These are phyloP conservation scores for Camelina neglecta DNA, from an alignment of 345 rosid species.

Conservation along the genomic window DNA sequence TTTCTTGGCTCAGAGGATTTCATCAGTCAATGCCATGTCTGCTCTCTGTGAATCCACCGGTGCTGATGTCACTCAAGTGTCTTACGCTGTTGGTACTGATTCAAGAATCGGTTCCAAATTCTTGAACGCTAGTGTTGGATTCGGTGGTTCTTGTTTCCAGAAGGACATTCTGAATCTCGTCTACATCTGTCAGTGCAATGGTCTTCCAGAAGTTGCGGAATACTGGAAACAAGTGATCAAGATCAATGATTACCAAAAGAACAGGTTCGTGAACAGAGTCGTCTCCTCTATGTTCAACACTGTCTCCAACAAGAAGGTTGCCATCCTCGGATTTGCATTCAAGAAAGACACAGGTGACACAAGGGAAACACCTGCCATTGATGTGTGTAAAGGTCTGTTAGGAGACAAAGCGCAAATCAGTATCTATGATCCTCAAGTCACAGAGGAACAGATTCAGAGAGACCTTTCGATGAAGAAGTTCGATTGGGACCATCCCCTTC, in stretches of 20 bases:
- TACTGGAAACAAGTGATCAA: constrained; percentile 97
- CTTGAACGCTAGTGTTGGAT: constrained; percentile 88
- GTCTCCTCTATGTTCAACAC: constrained; percentile 93
- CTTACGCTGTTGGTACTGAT: constrained; percentile 86
- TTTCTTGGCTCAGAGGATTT: constrained; percentile 91
- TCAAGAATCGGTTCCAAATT: constrained; percentile 87
- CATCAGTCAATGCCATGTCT: constrained; percentile 93
- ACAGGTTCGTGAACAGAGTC: constrained; percentile 81
- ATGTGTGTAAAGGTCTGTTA: constrained; percentile 90
- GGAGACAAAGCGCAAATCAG: constrained; percentile 85
- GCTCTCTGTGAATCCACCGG: constrained; percentile 92
- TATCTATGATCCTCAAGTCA: constrained; percentile 90
- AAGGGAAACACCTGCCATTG: constrained; percentile 90
- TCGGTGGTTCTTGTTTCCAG: constrained; percentile 92
- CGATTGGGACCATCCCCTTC: constrained; percentile 94
- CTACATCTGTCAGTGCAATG: constrained; percentile 92
- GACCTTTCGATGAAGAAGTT: constrained; percentile 91
- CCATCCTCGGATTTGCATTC: constrained; percentile 82
- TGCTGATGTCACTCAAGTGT: constrained; percentile 76
- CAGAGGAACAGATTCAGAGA: constrained; percentile 87
- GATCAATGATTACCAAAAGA: constrained; percentile 90
- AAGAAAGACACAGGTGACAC: constrained; percentile 96
- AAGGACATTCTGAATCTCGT: constrained; percentile 87
- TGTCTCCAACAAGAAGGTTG: constrained; percentile 81
- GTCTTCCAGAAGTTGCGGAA: constrained; percentile 90